Evolutionary conservation across 768 basidiomycete genomes (phyloP).

Genomic region (Harrya chromipes): DNA sequence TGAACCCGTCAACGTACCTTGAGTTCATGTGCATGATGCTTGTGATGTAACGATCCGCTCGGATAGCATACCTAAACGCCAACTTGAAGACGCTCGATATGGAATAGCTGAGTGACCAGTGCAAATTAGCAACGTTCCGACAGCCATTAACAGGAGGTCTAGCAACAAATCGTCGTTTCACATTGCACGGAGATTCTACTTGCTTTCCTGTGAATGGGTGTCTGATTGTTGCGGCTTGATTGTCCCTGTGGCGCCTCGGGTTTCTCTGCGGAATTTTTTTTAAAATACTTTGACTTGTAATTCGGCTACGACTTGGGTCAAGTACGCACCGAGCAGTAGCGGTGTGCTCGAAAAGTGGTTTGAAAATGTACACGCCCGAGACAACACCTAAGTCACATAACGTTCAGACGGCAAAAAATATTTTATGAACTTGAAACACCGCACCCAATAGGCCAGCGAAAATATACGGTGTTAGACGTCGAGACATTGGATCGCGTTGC

Average conservation of each 20-base stretch:
- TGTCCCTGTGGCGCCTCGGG: neutral
- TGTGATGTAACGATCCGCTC: constrained; percentile 9
- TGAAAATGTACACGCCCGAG: constrained; percentile 68
- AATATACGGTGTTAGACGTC: constrained; percentile 47
- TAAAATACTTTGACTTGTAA: constrained; percentile 1
- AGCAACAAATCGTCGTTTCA: too few relatives aligned
- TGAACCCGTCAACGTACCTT: constrained; percentile 4
- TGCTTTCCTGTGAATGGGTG: constrained; percentile 5
- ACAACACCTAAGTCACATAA: constrained; percentile 42
- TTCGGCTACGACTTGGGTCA: neutral
- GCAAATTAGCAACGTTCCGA: neutral
- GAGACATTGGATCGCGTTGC: constrained; percentile 24
- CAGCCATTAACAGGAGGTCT: neutral
- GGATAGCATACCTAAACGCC: constrained; percentile 8
- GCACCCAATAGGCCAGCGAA: constrained; percentile 59
- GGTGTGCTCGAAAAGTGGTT: constrained; percentile 39
- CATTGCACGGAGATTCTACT: constrained; percentile 4
- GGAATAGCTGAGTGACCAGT: neutral
- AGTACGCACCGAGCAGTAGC: constrained; percentile 13
- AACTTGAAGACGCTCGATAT: neutral
- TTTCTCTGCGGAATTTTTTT: constrained; percentile 10
- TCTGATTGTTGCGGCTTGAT: constrained; percentile 5
- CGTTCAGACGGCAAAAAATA: neutral
- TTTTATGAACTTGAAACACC: neutral
- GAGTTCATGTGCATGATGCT: constrained; percentile 1